Evolutionary conservation across 306 rosid genomes (phyloP).

Genomic region (Lagenaria siceraria): DNA sequence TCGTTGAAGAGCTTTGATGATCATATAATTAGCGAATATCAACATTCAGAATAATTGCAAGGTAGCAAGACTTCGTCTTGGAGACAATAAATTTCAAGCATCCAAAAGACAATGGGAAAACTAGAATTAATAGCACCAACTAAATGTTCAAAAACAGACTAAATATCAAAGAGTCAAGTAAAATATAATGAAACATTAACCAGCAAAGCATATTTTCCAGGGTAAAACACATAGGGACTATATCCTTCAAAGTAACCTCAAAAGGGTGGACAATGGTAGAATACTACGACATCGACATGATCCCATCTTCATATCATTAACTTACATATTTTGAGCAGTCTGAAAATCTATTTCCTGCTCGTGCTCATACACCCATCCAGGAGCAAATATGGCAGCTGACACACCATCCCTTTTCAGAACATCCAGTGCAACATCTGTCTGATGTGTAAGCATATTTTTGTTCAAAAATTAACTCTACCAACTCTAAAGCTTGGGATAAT

Average conservation of each 20-base stretch:
- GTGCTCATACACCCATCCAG: slow-evolving; percentile 79
- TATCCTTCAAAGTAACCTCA: background rate
- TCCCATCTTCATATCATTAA: background rate
- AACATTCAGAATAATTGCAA: background rate
- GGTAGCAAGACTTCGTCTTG: background rate
- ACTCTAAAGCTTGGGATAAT: background rate
- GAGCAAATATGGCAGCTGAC: slow-evolving; percentile 89
- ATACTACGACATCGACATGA: background rate
- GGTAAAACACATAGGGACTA: background rate
- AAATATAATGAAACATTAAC: background rate
- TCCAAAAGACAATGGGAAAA: background rate
- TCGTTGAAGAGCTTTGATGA: background rate
- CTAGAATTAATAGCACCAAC: background rate
- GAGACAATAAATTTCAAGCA: background rate
- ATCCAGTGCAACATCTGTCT: slow-evolving; percentile 76
- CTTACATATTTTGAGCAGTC: slow-evolving; percentile 70
- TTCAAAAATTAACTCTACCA: background rate
- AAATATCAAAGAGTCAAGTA: background rate
- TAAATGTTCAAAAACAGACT: background rate
- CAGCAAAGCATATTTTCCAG: background rate
- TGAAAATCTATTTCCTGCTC: slow-evolving; percentile 66
- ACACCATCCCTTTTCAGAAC: slow-evolving; percentile 43
- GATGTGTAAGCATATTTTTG: slow-evolving; percentile 1
- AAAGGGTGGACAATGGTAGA: background rate
- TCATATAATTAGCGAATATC: background rate